Evolutionary conservation across 768 basidiomycete genomes (phyloP).

Genomic region (Mycena galopus): DNA sequence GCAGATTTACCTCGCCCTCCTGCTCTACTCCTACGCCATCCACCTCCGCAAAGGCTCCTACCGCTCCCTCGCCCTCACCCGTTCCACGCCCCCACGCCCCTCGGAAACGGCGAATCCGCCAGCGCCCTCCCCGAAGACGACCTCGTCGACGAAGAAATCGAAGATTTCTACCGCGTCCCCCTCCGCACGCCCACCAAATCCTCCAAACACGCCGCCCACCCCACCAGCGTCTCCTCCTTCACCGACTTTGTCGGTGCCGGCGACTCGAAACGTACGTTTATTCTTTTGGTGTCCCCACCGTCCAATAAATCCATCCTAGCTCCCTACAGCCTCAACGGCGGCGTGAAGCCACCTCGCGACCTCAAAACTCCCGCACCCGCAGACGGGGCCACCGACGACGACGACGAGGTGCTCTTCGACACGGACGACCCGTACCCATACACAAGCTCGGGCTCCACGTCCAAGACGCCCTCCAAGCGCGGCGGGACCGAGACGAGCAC

Average conservation of each 20-base stretch:
- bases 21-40: constrained; percentile 93
- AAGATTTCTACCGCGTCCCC: constrained; percentile 78
- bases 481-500: constrained; percentile 36
- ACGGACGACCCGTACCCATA: constrained; percentile 36
- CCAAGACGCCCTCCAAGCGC: constrained; percentile 33
- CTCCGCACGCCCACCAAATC: constrained; percentile 49
- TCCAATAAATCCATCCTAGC: constrained; percentile 20
- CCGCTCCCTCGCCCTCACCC: constrained; percentile 84
- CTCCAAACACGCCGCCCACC: constrained; percentile 3
- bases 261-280: constrained; percentile 9
- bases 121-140: constrained; percentile 54
- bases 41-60: constrained; percentile 95
- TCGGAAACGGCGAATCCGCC: constrained; percentile 36
- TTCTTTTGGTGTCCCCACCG: background rate
- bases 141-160: constrained; percentile 75
- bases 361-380: background rate
- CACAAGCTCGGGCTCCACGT: constrained; percentile 32
- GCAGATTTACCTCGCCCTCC: constrained; percentile 90
- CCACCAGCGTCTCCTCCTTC: constrained; percentile 19
- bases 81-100: constrained; percentile 49
- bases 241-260: constrained; percentile 9
- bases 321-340: background rate
- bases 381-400: constrained; percentile 15
- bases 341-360: background rate
- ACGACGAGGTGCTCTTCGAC: constrained; percentile 35